phyloP scores from a whole-genome alignment of 768 basidiomycete genomes.

The Lepiota venenata region DNA sequence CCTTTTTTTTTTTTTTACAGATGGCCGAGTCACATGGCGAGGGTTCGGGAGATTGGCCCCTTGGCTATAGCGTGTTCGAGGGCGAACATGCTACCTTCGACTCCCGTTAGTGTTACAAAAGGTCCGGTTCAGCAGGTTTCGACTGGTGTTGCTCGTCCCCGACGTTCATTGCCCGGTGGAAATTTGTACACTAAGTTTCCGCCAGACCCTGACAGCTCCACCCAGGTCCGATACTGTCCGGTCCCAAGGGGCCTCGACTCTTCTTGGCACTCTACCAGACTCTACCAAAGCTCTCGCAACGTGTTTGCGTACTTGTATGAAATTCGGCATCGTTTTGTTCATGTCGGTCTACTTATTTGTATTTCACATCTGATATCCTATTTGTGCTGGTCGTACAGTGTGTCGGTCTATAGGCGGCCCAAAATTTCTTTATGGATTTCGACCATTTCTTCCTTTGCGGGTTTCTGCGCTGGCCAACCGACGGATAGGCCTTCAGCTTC shows the following conservation, averaged over 20 bases:
- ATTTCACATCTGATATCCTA: background rate
- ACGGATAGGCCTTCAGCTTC: constrained; percentile 75
- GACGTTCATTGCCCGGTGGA: too few species aligned
- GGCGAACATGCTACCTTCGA: too few species aligned
- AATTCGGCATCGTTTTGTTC: background rate
- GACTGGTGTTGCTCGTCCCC: too few species aligned
- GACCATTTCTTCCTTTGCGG: constrained; percentile 64
- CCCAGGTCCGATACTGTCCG: background rate
- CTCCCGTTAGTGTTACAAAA: too few species aligned
- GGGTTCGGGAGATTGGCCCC: too few species aligned
- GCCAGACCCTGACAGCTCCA: background rate
- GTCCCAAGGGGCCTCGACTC: background rate
- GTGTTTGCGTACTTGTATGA: too few species aligned
- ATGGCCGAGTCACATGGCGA: background rate
- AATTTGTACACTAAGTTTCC: background rate
- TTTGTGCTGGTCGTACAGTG: constrained; percentile 28
- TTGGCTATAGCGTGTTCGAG: too few species aligned
- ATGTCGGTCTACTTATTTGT: background rate
- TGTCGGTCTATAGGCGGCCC: constrained; percentile 27
- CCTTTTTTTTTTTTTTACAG: background rate
- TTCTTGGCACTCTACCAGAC: too few species aligned
- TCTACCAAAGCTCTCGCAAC: too few species aligned
- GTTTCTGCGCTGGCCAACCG: constrained; percentile 68
- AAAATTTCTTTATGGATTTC: constrained; percentile 57
- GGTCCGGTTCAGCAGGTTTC: too few species aligned